Evolutionary conservation across 768 basidiomycete species (phyloP), one percentile per base, ranked within the genome.

Genomic region (Macrolepiota albuminosa): DNA sequence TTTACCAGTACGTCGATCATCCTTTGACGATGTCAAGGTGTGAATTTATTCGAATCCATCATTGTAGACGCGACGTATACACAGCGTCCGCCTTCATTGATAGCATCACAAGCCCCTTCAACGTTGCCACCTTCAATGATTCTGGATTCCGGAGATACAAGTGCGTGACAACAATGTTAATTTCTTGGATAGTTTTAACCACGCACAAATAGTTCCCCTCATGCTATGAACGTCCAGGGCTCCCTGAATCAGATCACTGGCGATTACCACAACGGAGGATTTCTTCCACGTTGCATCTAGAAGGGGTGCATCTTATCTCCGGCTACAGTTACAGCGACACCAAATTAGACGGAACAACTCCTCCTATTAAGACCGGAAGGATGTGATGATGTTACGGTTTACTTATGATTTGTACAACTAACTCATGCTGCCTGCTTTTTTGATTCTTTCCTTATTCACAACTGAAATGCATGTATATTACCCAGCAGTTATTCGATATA

Each of bases 1-100:
- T 63, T 60, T 57, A 61, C 47, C 18, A 55, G 62, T 63, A 31
- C 46, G 62, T 61, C 36, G 33, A 39, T 29, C 1, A n/a, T 34
- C 13, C 10, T 21, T 24, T 0, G 3, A 29, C 6, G 3, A 16
- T 3, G 16, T 46, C n/a, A 26, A 45, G 13, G 13, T 56, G 1
- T 37, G 29, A 10, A n/a, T 51, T 7, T 0, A 54, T 6, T 13
- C 10, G 36, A 33, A 13, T 13, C 3, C 21, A 49, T n/a, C 39
- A 29, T 37, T 36, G 14, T 29, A 60, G 59, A 42, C n/a, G 37
- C 47, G 10, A 49, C 39, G 16, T 60, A 56, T 40, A 5, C 59
- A 4, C 59, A 56, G 34, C 59, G 24, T 34, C 10, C 40, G 3
- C 36, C 54, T 14, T 8, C 24, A 13, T 29, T 48, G 18, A 18